These are phyloP conservation scores for Trichosporon faecale DNA, from an alignment of 1,284 basidiomycete genomes.

Conservation along the genomic window DNA sequence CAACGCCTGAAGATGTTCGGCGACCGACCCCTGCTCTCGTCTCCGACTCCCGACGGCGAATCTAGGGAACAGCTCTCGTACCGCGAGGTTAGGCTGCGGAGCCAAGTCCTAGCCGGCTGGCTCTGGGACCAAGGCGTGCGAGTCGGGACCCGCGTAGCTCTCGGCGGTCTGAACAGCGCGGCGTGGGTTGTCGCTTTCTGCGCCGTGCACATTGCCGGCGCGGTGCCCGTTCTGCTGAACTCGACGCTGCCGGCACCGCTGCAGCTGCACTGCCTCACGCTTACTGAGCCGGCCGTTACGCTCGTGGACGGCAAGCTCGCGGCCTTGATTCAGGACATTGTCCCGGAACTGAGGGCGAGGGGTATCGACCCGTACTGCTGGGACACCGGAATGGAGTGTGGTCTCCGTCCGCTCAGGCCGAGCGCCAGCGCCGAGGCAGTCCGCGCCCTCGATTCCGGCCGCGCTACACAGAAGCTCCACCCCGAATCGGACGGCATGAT, in stretches of 20 bases:
- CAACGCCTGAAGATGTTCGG: background rate
- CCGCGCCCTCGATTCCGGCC: constrained; percentile 5
- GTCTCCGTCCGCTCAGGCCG: background rate
- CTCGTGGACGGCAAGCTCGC: constrained; percentile 32
- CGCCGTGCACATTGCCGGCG: constrained; percentile 40
- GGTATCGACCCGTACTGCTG: constrained; percentile 9
- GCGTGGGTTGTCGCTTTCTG: constrained; percentile 36
- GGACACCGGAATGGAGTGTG: background rate
- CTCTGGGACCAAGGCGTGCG: constrained; percentile 33
- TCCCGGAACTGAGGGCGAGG: background rate
- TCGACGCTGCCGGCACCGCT: constrained; percentile 32
- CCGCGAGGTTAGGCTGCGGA: constrained; percentile 28
- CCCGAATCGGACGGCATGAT: constrained; percentile 44
- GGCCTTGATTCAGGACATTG: background rate
- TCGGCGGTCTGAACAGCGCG: constrained; percentile 37
- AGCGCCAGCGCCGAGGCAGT: background rate
- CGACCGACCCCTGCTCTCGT: background rate
- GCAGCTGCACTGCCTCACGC: constrained; percentile 29
- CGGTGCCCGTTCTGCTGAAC: constrained; percentile 37
- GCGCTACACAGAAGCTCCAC: constrained; percentile 25
- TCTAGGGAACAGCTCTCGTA: constrained; percentile 29
- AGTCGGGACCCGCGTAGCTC: constrained; percentile 34
- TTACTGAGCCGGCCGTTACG: constrained; percentile 30
- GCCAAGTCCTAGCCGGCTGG: constrained; percentile 30
- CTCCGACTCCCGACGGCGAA: constrained; percentile 4